Evolutionary conservation across 164 flowering plant genomes (phyloP), one percentile per base, ranked within the genome.

Genomic region (Kingdonia uniflora): DNA sequence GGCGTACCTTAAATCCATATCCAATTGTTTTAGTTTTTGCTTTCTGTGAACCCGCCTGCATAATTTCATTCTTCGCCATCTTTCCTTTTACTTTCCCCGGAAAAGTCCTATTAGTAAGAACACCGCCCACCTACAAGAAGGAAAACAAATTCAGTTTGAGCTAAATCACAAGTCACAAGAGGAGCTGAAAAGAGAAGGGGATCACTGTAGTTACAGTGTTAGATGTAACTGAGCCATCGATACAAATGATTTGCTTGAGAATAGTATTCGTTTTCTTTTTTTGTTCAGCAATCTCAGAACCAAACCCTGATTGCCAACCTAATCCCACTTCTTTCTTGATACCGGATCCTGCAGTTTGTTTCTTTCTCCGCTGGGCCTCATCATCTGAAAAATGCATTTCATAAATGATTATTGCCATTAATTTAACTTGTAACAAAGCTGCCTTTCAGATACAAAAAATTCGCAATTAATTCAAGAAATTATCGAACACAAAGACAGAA

Each of bases 311-410:
- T 52, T 58, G 75, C 12, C 69, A 50, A 22, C 67, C 68, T 38
- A 57, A 48, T 24, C 65, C 41, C 5, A 62, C 69, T 51, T 73
- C 76, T 51, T 73, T 76, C 47, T 63, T 66, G 23, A 56, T 69
- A 15, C 60, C 35, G 42, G 65, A 46, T 61, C 55, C 72, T 4
- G 59, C 26, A 68, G 72, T 80, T 61, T 81, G 84, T 69, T 91
- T 91, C 73, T 79, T 87, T 64, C 68, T 81, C 59, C 74, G 57
- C 45, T 78, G 85, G 52, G 72, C 65, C 59, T 77, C 88, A 52
- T 80, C 88, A 73, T 82, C 98, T 88, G 73, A 63, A 64, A 8
- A 60, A 63, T 39, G 35, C 35, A 29, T 29, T 29, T 29, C 4
- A 29, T 29, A 29, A 29, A 29, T 29, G 35, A 8, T 29, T 29